Conservation (phyloP, 495 filamentous ascomycete genomes). For the Achaetomiella virescens region DNA sequence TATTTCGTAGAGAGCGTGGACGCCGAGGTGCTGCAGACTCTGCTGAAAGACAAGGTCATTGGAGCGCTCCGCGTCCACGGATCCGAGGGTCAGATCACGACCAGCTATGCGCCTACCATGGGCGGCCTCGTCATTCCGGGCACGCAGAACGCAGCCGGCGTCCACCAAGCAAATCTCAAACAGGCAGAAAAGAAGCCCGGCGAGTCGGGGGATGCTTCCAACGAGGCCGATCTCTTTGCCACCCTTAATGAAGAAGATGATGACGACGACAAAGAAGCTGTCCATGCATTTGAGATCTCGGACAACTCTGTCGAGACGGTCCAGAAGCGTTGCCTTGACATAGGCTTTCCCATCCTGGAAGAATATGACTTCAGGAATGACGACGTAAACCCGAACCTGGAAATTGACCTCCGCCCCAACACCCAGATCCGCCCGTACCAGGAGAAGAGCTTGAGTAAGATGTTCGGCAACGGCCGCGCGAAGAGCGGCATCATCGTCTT, state of each 20-base stretch:
- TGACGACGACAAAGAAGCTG: slow-evolving; percentile 79
- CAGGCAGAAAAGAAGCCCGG: slow-evolving; percentile 28
- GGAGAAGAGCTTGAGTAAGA: slow-evolving; percentile 94
- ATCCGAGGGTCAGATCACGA: slow-evolving; percentile 60
- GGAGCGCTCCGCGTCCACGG: slow-evolving; percentile 42
- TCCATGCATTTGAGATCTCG: slow-evolving; percentile 91
- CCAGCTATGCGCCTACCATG: slow-evolving; percentile 77
- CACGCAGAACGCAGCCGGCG: slow-evolving; percentile 85
- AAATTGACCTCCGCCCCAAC: slow-evolving; percentile 82
- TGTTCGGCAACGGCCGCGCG: slow-evolving; percentile 97
- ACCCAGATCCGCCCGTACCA: slow-evolving; percentile 88
- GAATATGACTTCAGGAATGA: slow-evolving; percentile 99
- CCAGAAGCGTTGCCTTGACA: slow-evolving; percentile 80
- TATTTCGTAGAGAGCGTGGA: slow-evolving; percentile 92
- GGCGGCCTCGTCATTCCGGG: slow-evolving; percentile 89
- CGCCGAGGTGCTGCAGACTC: slow-evolving; percentile 71
- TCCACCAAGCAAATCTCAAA: slow-evolving; percentile 55
- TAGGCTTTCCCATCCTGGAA: slow-evolving; percentile 82
- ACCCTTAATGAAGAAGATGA: slow-evolving; percentile 77
- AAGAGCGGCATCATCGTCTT: slow-evolving; percentile 97
- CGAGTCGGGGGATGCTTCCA: slow-evolving; percentile 16
- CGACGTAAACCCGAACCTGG: slow-evolving; percentile 75
- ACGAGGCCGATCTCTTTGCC: slow-evolving; percentile 41
- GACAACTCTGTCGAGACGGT: slow-evolving; percentile 73
- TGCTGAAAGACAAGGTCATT: slow-evolving; percentile 57